Conservation (phyloP, 805 yeast species). For the Wickerhamiella kazuoi region DNA sequence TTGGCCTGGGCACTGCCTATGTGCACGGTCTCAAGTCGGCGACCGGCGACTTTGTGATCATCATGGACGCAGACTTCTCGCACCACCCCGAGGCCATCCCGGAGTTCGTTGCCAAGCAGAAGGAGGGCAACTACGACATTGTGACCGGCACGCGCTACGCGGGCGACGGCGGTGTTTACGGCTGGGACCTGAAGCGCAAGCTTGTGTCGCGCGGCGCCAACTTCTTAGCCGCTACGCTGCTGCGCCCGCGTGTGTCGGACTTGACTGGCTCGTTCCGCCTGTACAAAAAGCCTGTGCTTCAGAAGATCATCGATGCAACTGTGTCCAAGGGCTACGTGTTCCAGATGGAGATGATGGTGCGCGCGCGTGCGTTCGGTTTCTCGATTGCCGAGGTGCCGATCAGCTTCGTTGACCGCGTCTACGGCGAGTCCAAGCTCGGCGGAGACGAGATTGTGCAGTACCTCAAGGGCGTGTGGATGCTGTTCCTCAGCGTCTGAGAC, state of each 20-base stretch:
- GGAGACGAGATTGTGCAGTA: conserved; percentile 69
- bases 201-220: conserved; percentile 67
- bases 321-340: conserved; percentile 65
- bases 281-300: conserved; percentile 51
- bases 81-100: conserved; percentile 65
- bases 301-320: conserved; percentile 47
- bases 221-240: conserved; percentile 51
- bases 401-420: conserved; percentile 58
- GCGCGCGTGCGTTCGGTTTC: conserved; percentile 59
- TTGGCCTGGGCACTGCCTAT: conserved; percentile 67
- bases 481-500: conserved; percentile 40
- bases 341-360: conserved; percentile 80
- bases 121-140: conserved; percentile 23
- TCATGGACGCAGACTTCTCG: conserved; percentile 74
- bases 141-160: conserved; percentile 49
- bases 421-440: conserved; percentile 64
- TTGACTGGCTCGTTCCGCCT: conserved; percentile 63
- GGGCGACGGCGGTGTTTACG: conserved; percentile 68
- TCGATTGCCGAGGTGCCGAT: conserved; percentile 66
- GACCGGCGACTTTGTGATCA: conserved; percentile 56
- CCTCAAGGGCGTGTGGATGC: conserved; percentile 56
- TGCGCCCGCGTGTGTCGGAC: conserved; percentile 57
- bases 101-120: conserved; percentile 47
- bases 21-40: conserved; percentile 58
- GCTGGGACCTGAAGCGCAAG: conserved; percentile 70